Percentiles rank a stretch among this genome's conserved stretches.
phyloP scores from a whole-genome alignment of 345 rosid species.

The Ceriops zippeliana region DNA sequence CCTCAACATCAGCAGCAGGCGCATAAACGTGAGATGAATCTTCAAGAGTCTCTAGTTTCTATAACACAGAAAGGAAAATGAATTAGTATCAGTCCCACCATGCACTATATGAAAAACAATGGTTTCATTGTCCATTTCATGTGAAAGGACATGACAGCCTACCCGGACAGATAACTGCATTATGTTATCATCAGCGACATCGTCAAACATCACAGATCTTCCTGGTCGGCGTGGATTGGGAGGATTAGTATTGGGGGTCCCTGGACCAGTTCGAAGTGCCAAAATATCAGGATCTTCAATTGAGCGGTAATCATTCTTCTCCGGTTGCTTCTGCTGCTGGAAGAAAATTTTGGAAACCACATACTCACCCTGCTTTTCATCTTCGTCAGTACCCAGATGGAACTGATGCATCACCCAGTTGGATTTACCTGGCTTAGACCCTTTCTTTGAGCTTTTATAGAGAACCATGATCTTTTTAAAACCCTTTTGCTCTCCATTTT shows the following conservation, averaged over 20 bases:
- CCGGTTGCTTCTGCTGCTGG: slow-evolving; percentile 55
- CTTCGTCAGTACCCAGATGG: slow-evolving; percentile 75
- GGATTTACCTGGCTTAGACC: slow-evolving; percentile 63
- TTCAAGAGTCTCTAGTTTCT: slow-evolving; percentile 35
- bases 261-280: slow-evolving; percentile 45
- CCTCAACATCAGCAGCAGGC: slow-evolving; percentile 22
- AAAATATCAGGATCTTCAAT: slow-evolving; percentile 40
- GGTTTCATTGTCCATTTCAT: too few species aligned
- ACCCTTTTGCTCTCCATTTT: slow-evolving; percentile 60
- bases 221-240: slow-evolving; percentile 53
- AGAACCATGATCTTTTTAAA: slow-evolving; percentile 95
- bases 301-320: slow-evolving; percentile 18
- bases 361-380: slow-evolving; percentile 66
- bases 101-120: too few species aligned
- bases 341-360: slow-evolving; percentile 72
- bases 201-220: slow-evolving; percentile 23
- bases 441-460: slow-evolving; percentile 64
- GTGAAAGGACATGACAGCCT: not conserved
- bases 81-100: not conserved
- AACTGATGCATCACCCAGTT: slow-evolving; percentile 91
- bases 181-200: slow-evolving; percentile 24
- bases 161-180: slow-evolving; percentile 33
- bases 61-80: slow-evolving; percentile 11
- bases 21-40: slow-evolving; percentile 23
- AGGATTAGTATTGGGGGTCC: slow-evolving; percentile 64